Percentiles rank a stretch among this genome's conserved stretches.
phyloP scores from a whole-genome alignment of 2,329 filamentous ascomycete genomes.

The Scedosporium minutisporum region DNA sequence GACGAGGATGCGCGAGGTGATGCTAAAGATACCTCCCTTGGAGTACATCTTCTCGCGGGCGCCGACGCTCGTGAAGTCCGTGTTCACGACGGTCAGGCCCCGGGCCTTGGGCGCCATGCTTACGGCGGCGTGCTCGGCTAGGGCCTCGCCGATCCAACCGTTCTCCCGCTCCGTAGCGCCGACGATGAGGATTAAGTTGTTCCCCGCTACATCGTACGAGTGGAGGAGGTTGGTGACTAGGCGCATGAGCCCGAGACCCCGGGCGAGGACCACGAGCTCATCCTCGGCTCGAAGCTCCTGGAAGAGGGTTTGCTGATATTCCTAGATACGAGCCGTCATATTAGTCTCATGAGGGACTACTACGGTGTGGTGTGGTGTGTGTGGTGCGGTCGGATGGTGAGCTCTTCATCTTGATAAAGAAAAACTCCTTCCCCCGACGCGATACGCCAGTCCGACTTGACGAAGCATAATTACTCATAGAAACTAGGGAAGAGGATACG shows the following conservation, averaged over 20 bases:
- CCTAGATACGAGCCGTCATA: constrained; percentile 27
- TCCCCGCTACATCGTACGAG: constrained; percentile 90
- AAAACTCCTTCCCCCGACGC: too few relatives aligned
- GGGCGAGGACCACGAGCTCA: constrained; percentile 85
- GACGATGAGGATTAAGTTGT: constrained; percentile 81
- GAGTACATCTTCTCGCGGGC: constrained; percentile 87
- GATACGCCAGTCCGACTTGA: too few relatives aligned
- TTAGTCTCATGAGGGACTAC: neutral
- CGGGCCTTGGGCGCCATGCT: constrained; percentile 74
- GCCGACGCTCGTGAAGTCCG: constrained; percentile 79
- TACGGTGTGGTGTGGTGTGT: constrained; percentile 7
- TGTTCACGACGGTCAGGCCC: constrained; percentile 86
- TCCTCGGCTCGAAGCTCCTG: constrained; percentile 82
- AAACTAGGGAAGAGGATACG: neutral
- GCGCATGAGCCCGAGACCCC: constrained; percentile 82
- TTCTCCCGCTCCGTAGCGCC: constrained; percentile 90
- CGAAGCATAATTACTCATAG: too few relatives aligned
- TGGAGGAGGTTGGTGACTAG: constrained; percentile 94
- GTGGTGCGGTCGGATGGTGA: neutral
- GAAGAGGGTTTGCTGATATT: constrained; percentile 94
- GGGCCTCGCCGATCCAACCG: constrained; percentile 89
- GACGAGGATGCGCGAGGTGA: constrained; percentile 90
- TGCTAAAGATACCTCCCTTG: constrained; percentile 83
- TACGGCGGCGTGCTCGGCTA: constrained; percentile 90
- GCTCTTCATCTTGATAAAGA: neutral